Evolutionary conservation across 225 moss, liverwort and hornwort species (phyloP).

Genomic region (Rhytidiadelphus loreus): DNA sequence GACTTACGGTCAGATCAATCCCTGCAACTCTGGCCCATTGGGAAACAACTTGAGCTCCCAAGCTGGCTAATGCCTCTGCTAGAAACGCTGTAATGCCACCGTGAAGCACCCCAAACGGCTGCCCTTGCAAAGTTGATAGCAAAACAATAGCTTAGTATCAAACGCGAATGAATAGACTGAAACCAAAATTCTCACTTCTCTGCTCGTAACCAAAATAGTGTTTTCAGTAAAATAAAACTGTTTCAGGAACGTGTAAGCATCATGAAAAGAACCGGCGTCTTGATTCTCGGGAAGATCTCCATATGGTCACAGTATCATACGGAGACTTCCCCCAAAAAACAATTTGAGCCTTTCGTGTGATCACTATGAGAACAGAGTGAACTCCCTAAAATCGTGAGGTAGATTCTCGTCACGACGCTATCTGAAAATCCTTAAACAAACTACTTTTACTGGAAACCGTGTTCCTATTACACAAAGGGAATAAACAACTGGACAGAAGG

Average conservation of each 20-base stretch:
- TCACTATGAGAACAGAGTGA: background rate
- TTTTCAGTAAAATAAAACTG: background rate
- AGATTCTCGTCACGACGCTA: background rate
- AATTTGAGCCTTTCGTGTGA: background rate
- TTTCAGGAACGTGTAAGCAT: background rate
- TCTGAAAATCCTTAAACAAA: background rate
- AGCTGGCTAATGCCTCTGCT: slow-evolving; percentile 25
- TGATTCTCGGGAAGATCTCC: background rate
- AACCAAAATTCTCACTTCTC: background rate
- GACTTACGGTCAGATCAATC: slow-evolving; percentile 22
- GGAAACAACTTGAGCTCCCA: slow-evolving; percentile 33
- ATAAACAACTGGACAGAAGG: background rate
- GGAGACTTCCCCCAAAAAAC: background rate
- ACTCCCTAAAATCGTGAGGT: background rate
- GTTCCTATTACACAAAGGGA: background rate
- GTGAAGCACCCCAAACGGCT: slow-evolving; percentile 44
- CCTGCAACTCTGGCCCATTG: slow-evolving; percentile 32
- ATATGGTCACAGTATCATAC: background rate
- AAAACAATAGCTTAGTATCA: background rate
- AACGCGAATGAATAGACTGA: background rate
- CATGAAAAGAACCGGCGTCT: background rate
- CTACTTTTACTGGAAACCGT: background rate
- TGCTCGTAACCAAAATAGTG: background rate
- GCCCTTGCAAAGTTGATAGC: background rate
- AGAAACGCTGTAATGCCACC: slow-evolving; percentile 41